Conservation (phyloP, 2,329 filamentous ascomycete genomes). For the Diaporthe sp. region DNA sequence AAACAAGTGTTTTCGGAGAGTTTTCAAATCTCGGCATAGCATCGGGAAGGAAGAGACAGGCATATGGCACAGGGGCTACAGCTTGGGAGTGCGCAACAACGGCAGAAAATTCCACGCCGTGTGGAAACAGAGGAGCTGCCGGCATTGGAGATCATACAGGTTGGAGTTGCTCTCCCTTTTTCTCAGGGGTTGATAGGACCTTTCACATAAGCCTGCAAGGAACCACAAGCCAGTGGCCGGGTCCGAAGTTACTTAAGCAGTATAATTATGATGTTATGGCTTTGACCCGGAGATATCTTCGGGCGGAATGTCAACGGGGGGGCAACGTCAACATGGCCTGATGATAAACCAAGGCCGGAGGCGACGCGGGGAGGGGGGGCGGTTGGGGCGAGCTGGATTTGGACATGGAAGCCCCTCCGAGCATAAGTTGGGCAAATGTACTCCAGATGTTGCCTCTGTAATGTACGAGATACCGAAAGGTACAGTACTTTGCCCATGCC, state of each 20-base stretch:
- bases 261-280: slow-evolving; percentile 3
- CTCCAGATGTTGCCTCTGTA: not conserved
- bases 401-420: not conserved
- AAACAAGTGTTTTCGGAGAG: not conserved
- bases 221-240: slow-evolving; percentile 7
- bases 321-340: slow-evolving; percentile 23
- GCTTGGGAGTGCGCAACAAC: not conserved
- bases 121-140: not conserved
- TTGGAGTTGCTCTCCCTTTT: not conserved
- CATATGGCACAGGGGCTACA: not conserved
- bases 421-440: not conserved
- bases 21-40: slow-evolving; percentile 3
- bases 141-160: slow-evolving; percentile 18
- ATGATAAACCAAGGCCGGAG: slow-evolving; percentile 12
- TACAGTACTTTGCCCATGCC: not conserved
- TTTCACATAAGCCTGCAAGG: slow-evolving; percentile 20
- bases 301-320: slow-evolving; percentile 10
- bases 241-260: slow-evolving; percentile 14
- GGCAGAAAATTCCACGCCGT: not conserved
- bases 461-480: not conserved
- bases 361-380: not conserved
- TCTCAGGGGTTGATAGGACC: slow-evolving; percentile 18
- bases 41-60: not conserved
- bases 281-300: slow-evolving; percentile 8
- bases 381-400: not conserved